Percentiles rank a stretch among this genome's conserved stretches.
phyloP scores from a whole-genome alignment of 2,329 filamentous ascomycete genomes.

The Colletotrichum theobromicola region DNA sequence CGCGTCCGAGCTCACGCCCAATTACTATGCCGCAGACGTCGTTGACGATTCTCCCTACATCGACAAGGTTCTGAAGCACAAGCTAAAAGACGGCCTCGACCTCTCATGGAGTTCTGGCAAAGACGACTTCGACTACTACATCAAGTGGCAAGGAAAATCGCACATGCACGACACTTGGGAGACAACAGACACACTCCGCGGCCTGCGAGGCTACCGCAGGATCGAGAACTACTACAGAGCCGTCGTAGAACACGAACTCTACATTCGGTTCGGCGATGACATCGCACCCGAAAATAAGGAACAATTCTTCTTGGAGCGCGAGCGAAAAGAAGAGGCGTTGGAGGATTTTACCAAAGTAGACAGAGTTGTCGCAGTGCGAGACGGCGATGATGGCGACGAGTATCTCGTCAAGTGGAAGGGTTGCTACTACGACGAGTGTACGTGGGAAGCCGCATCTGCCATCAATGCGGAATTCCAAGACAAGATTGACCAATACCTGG shows the following conservation, averaged over 20 bases:
- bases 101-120: conserved; percentile 61
- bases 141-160: conserved; percentile 97
- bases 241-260: conserved; percentile 78
- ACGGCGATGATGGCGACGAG: conserved; percentile 80
- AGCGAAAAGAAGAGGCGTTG: conserved; percentile 86
- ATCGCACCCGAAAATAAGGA: conserved; percentile 85
- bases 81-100: conserved; percentile 72
- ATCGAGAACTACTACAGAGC: conserved; percentile 96
- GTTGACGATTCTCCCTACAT: conserved; percentile 86
- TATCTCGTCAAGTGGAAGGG: conserved; percentile 98
- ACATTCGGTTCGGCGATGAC: conserved; percentile 76
- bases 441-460: conserved; percentile 83
- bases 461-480: conserved; percentile 81
- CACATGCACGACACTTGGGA: conserved; percentile 98
- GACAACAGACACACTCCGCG: conserved; percentile 72
- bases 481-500: conserved; percentile 90
- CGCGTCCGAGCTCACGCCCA: conserved; percentile 64
- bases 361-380: conserved; percentile 83
- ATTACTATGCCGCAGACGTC: conserved; percentile 70
- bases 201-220: conserved; percentile 84
- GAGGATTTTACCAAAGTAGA: conserved; percentile 93
- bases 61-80: conserved; percentile 89
- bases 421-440: conserved; percentile 90
- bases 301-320: conserved; percentile 93
- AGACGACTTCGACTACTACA: conserved; percentile 87